A percentile compares a stretch with the other conserved stretches of the same genome.
phyloP scores from a whole-genome alignment of 129 eudicot genomes.

The Helichrysum umbraculigerum region DNA sequence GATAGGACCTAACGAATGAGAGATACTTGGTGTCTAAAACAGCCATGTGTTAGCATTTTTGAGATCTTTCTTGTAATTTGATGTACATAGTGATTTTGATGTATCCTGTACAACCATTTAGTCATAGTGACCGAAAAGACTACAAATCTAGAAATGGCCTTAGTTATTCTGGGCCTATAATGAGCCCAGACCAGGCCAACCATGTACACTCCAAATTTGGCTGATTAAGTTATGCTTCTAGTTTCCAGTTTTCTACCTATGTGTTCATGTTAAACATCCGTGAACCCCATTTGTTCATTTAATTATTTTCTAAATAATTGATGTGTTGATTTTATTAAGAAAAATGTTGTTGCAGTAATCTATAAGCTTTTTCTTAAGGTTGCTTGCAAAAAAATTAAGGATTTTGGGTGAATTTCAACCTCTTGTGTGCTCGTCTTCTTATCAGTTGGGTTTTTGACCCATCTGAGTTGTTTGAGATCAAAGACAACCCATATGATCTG shows the following conservation, averaged over 20 bases:
- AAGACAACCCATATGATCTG: background rate
- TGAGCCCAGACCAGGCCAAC: slow-evolving; percentile 13
- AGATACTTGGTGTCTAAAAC: background rate
- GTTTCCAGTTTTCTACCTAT: background rate
- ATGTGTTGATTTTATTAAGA: background rate
- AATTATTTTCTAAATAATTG: background rate
- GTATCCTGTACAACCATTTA: slow-evolving; percentile 5
- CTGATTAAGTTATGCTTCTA: background rate
- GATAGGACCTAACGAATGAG: slow-evolving; percentile 12
- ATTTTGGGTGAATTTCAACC: too few species aligned
- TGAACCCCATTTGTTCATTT: background rate
- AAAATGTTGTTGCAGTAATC: background rate
- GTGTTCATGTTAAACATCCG: background rate
- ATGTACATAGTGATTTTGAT: slow-evolving; percentile 14
- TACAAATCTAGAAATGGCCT: slow-evolving; percentile 9
- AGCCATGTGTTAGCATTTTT: background rate
- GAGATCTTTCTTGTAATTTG: slow-evolving; percentile 19
- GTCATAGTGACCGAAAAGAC: slow-evolving; percentile 6
- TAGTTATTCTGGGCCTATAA: background rate
- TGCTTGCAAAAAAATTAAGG: too few species aligned
- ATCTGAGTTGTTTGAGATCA: background rate
- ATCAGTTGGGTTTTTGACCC: background rate
- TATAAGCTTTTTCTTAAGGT: too few species aligned
- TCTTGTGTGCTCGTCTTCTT: background rate
- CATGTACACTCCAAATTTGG: background rate